Percentiles rank a stretch among this genome's conserved stretches.
phyloP scores from a whole-genome alignment of 768 basidiomycete species.

The Termitomyces sp. region DNA sequence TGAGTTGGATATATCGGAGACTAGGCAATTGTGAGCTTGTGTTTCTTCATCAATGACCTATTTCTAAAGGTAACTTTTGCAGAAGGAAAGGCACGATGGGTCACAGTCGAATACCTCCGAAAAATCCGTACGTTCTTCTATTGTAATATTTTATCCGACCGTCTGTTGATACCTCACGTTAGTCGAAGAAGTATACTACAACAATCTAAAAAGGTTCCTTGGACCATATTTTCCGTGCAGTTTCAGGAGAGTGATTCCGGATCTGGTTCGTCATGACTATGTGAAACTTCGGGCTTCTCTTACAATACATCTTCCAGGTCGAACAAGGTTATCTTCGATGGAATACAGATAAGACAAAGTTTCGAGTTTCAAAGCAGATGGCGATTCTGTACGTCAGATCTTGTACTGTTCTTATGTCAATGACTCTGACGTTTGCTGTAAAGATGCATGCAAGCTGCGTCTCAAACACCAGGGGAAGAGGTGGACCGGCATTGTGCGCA shows the following conservation, averaged over 20 bases:
- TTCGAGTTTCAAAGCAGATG: constrained; percentile 1
- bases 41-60: background rate
- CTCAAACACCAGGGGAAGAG: background rate
- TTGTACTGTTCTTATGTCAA: background rate
- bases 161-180: background rate
- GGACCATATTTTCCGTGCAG: background rate
- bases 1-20: background rate
- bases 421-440: background rate
- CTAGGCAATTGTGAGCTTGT: background rate
- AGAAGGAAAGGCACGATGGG: background rate
- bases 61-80: background rate
- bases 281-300: background rate
- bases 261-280: constrained; percentile 1
- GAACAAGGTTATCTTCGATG: constrained; percentile 7
- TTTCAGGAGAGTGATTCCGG: background rate
- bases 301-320: background rate
- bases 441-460: constrained; percentile 2
- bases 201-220: background rate
- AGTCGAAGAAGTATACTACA: constrained; percentile 8
- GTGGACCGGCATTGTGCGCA: background rate
- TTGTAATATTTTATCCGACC: background rate
- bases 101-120: background rate
- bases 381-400: background rate
- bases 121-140: background rate
- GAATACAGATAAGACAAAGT: background rate